These are phyloP conservation scores for Lolium rigidum DNA, from an alignment of 176 grass and related monocot genomes.

Conservation along the genomic window DNA sequence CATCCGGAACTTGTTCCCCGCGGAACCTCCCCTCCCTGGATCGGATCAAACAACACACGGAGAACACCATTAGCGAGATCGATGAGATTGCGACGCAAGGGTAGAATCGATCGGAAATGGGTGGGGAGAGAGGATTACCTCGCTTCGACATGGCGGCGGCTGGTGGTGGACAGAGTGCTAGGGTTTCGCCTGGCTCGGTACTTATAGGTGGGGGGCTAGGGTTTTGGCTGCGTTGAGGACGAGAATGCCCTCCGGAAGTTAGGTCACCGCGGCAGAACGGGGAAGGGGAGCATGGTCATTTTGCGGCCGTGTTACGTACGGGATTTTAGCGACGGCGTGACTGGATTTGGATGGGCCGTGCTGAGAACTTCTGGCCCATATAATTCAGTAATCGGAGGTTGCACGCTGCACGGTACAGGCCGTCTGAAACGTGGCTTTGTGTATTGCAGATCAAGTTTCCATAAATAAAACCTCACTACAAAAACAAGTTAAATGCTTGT, in stretches of 20 bases:
- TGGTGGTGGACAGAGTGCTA: conserved; percentile 28
- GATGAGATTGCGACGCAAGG: not conserved
- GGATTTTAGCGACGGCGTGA: not conserved
- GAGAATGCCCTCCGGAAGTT: not conserved
- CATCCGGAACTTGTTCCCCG: conserved; percentile 71
- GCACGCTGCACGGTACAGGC: no score
- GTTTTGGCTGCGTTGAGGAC: not conserved
- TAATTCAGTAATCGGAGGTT: no score
- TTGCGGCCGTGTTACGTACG: not conserved
- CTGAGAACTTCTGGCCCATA: no score
- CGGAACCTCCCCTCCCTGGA: conserved; percentile 56
- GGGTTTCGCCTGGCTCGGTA: conserved; percentile 31
- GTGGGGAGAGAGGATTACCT: not conserved
- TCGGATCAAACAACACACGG: not conserved
- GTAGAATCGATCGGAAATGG: not conserved
- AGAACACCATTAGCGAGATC: not conserved
- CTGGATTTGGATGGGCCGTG: not conserved
- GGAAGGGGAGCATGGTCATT: not conserved
- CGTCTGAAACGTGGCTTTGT: no score
- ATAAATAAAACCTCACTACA: no score
- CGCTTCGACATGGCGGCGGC: conserved; percentile 73
- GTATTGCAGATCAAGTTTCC: no score
- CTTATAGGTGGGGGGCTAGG: conserved; percentile 47
- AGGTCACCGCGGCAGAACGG: not conserved
- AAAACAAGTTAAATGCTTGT: no score